Evolutionary conservation across 148 eudicot species (phyloP).

Genomic region (Rhododendron ferrugineum): DNA sequence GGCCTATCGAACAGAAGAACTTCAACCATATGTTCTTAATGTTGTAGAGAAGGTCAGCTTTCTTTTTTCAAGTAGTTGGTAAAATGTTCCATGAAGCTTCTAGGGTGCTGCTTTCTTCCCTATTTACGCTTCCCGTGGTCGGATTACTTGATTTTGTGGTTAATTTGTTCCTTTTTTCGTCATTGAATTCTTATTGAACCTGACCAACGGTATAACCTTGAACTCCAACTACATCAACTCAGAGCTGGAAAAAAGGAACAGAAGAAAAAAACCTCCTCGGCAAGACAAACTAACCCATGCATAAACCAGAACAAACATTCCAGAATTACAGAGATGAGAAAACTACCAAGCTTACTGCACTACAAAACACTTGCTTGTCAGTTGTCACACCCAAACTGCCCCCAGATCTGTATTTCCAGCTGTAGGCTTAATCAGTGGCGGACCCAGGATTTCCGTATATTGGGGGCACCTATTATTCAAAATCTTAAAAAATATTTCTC

Average conservation of each 20-base stretch:
- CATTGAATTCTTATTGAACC: background rate
- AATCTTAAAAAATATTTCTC: too few species aligned
- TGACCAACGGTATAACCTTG: background rate
- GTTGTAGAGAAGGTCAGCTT: constrained; percentile 83
- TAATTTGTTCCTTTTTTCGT: background rate
- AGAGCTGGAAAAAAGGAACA: background rate
- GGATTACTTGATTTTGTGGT: background rate
- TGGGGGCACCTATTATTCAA: too few species aligned
- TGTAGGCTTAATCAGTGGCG: background rate
- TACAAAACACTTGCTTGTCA: background rate
- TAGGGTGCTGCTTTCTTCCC: background rate
- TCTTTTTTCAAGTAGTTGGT: constrained; percentile 1
- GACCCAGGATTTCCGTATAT: too few species aligned
- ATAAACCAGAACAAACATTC: background rate
- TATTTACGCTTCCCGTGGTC: background rate
- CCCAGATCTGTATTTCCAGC: background rate
- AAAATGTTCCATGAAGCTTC: background rate
- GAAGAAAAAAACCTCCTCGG: background rate
- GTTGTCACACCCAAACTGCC: background rate
- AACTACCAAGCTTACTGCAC: background rate
- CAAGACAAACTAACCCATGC: background rate
- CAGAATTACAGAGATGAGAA: background rate
- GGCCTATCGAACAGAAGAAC: constrained; percentile 98
- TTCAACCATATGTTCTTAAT: constrained; percentile 86
- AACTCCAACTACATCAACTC: background rate